phyloP scores from a whole-genome alignment of 495 filamentous ascomycete genomes.

The Daldinia caldariorum region DNA sequence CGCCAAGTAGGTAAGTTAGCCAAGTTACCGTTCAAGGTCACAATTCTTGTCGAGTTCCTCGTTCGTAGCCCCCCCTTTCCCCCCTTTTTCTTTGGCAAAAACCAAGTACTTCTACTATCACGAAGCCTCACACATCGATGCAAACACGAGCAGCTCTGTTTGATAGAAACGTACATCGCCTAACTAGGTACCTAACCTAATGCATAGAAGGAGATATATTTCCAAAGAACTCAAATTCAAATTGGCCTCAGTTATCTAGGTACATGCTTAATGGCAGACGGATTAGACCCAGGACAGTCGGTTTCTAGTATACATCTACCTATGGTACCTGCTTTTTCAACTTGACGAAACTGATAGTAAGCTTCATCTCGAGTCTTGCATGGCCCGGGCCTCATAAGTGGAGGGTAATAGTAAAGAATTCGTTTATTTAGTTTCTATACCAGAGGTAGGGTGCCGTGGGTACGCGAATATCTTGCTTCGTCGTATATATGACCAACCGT shows the following conservation, averaged over 20 bases:
- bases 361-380: conserved; percentile 24
- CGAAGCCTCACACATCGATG: background rate
- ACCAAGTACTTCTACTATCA: background rate
- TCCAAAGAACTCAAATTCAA: background rate
- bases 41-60: no score
- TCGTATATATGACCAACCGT: background rate
- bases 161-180: background rate
- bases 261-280: background rate
- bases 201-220: conserved; percentile 13
- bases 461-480: background rate
- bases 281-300: conserved; percentile 5
- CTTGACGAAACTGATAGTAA: conserved; percentile 26
- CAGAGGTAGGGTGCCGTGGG: background rate
- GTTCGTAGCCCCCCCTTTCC: conserved; percentile 14
- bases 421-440: background rate
- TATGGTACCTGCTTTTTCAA: background rate
- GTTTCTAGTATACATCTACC: background rate
- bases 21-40: background rate
- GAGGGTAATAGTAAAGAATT: conserved; percentile 10
- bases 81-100: conserved; percentile 6
- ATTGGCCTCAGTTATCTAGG: background rate
- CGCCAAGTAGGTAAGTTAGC: conserved; percentile 11
- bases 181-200: no score
- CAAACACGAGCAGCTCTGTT: background rate
- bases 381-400: background rate